phyloP scores from a whole-genome alignment of 768 basidiomycete genomes.

The Kwoniella europaea region DNA sequence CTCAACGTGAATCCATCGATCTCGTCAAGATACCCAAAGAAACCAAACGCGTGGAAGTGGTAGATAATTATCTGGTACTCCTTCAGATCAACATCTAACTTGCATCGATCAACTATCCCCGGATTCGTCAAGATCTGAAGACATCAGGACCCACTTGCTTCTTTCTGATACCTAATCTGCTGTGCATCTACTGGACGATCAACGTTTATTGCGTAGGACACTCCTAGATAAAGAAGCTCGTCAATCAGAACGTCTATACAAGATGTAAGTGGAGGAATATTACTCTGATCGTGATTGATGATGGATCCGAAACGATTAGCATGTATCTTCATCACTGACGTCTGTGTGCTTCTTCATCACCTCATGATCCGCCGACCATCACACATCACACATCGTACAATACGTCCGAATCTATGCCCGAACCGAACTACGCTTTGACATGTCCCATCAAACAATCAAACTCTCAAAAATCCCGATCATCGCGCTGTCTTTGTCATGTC shows the following conservation, averaged over 20 bases:
- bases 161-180: too few relatives aligned
- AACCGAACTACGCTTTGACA: background rate
- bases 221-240: too few relatives aligned
- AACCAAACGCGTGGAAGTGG: background rate
- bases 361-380: background rate
- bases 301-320: background rate
- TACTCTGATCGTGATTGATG: background rate
- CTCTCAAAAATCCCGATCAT: conserved; percentile 1
- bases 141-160: too few relatives aligned
- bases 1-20: background rate
- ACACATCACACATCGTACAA: background rate
- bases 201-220: too few relatives aligned
- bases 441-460: background rate
- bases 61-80: too few relatives aligned
- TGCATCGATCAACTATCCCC: too few relatives aligned
- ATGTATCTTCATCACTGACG: background rate
- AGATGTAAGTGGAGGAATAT: too few relatives aligned
- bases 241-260: too few relatives aligned
- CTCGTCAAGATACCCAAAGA: background rate
- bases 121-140: too few relatives aligned
- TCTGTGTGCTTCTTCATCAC: background rate
- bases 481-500: background rate
- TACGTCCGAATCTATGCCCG: background rate
- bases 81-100: too few relatives aligned
- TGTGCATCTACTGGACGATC: too few relatives aligned